A percentile compares a stretch with the other conserved stretches of the same genome.
Evolutionary conservation across 2,329 filamentous ascomycete species (phyloP).

Genomic region (Trichophyton benhamiae): DNA sequence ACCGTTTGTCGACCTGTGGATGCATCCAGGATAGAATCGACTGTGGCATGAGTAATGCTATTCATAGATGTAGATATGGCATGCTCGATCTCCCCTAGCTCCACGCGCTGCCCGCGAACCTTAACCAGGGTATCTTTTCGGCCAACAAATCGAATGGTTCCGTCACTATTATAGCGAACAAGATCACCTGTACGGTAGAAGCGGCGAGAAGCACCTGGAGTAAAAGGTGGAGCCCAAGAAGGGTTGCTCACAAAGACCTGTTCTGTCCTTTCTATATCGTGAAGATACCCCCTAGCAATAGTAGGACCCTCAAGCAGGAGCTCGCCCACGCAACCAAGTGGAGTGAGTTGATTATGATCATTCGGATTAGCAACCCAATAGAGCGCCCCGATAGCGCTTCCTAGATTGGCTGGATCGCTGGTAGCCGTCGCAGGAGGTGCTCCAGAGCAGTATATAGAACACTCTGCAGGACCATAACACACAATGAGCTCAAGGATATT

Average conservation of each 20-base stretch:
- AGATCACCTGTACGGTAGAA: not conserved
- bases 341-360: conserved; percentile 22
- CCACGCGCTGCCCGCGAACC: not conserved
- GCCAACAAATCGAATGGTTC: not conserved
- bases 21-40: not conserved
- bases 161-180: not conserved
- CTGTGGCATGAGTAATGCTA: not conserved
- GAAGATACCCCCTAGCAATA: conserved; percentile 30
- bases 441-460: conserved; percentile 12
- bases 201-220: not conserved
- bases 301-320: conserved; percentile 29
- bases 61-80: not conserved
- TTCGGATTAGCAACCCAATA: conserved; percentile 27
- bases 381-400: conserved; percentile 11
- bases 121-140: not conserved
- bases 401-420: conserved; percentile 1
- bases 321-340: conserved; percentile 28
- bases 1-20: not conserved
- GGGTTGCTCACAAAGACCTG: not conserved
- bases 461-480: conserved; percentile 15
- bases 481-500: conserved; percentile 23
- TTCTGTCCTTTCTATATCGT: conserved; percentile 26
- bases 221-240: not conserved
- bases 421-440: not conserved
- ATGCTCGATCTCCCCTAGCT: not conserved